phyloP scores from a whole-genome alignment of 805 yeast species.

The Starmerella bombi region DNA sequence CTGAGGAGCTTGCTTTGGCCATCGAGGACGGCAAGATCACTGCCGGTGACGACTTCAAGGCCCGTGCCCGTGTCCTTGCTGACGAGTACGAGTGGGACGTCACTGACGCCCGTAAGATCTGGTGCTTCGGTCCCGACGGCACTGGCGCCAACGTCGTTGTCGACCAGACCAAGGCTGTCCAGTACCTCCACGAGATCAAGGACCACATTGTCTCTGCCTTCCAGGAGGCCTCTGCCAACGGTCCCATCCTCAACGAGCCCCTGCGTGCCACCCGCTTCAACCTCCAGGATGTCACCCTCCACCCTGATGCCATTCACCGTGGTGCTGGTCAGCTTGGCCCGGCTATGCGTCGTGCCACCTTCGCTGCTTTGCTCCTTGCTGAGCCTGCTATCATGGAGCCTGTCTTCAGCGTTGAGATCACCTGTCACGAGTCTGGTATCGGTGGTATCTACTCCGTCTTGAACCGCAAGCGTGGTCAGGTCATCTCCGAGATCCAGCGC shows the following conservation, averaged over 20 bases:
- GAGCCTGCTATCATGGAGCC: slow-evolving; percentile 99
- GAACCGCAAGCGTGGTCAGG: slow-evolving; percentile 98
- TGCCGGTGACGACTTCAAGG: slow-evolving; percentile 97
- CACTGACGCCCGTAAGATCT: slow-evolving; percentile 99
- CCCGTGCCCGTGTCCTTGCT: slow-evolving; percentile 97
- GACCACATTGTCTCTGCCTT: slow-evolving; percentile 99
- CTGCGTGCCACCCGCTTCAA: slow-evolving; percentile 93
- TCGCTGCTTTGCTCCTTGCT: slow-evolving; percentile 95
- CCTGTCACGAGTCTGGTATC: slow-evolving; percentile 98
- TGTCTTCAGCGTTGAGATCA: slow-evolving; percentile 96
- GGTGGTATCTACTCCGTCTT: slow-evolving; percentile 99
- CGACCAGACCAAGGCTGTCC: slow-evolving; percentile 99
- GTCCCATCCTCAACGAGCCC: slow-evolving; percentile 95
- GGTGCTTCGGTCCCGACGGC: slow-evolving; percentile 99
- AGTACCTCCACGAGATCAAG: slow-evolving; percentile 97
- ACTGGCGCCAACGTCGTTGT: slow-evolving; percentile 96
- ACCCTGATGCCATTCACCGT: slow-evolving; percentile 99
- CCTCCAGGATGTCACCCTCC: slow-evolving; percentile 97
- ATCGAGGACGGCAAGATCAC: slow-evolving; percentile 84
- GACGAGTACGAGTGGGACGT: slow-evolving; percentile 99
- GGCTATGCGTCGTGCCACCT: slow-evolving; percentile 99
- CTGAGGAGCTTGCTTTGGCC: slow-evolving; percentile 83
- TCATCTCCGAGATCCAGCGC: slow-evolving; percentile 97
- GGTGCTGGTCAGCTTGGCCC: slow-evolving; percentile 99
- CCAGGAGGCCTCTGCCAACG: slow-evolving; percentile 99